Base-by-base conservation (phyloP, 148 eudicot species). In the Suaeda aralocaspica region DNA sequence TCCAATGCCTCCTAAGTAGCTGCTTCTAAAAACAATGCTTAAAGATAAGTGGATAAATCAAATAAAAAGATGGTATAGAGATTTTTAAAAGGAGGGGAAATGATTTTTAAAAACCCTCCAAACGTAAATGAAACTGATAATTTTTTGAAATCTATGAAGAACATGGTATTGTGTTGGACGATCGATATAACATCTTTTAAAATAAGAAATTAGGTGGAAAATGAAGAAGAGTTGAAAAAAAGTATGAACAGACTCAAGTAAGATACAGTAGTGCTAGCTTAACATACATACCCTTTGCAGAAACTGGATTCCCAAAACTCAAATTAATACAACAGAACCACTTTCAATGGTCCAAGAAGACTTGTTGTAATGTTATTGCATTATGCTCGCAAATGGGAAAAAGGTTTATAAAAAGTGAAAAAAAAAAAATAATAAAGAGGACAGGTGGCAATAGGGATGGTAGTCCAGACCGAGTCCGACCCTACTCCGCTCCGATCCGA, bases 111-210 rank as follows among this genome's bases (percentile, higher is more conserved):
- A 36, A 25, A 39, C 18, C 9, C 19, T 14, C 16, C 14, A 2
- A 10, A 14, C 24, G 50, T 42, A 2, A 10, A 33, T 18, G 16
- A 3, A 64, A 46, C 44, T 24, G 11, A 46, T 7, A 6, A 48
- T 46, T 19, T 26, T 66, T 66, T 66, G 69, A 66, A 55, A 46
- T 66, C 9, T n/a, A n/a, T n/a, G n/a, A n/a, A n/a, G n/a, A n/a
- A n/a, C n/a, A n/a, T n/a, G n/a, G 13, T 41, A 31, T 59, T 12
- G 31, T 58, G 11, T 59, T 18, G 16, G 41, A 51, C 7, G 24
- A 51, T 51, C 22, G 7, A 21, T n/a, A 18, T 6, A 51, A 51
- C 41, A 36, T 3, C 5, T 18, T n/a, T n/a, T 51, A 22, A 6
- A 18, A 18, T 9, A 51, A 4, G 9, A 18, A 53, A 53, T 53